Percentiles rank a stretch among this genome's conserved stretches.
phyloP scores from a whole-genome alignment of 805 yeast genomes.

The Cyberlindnera xishuangbannaensis region DNA sequence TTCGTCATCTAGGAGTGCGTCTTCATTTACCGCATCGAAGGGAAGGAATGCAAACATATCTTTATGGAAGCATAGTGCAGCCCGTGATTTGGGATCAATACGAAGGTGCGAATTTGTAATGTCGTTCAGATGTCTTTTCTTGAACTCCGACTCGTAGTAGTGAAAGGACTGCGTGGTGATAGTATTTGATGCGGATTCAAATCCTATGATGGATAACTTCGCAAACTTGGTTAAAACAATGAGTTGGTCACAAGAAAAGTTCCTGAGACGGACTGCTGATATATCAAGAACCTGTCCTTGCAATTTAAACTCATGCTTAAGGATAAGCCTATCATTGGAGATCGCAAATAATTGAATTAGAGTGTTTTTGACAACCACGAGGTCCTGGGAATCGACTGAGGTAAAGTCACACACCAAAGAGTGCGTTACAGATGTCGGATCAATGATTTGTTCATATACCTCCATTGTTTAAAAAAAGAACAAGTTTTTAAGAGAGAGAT shows the following conservation, averaged over 20 bases:
- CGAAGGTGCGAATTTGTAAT: conserved; percentile 24
- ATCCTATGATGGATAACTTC: conserved; percentile 68
- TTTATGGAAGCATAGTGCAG: conserved; percentile 54
- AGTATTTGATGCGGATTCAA: conserved; percentile 50
- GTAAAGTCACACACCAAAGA: conserved; percentile 50
- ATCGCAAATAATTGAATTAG: conserved; percentile 36
- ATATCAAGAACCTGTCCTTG: conserved; percentile 66
- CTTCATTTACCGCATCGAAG: conserved; percentile 41
- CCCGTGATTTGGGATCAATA: conserved; percentile 53
- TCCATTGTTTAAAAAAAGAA: conserved; percentile 62
- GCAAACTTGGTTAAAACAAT: conserved; percentile 67
- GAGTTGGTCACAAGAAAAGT: conserved; percentile 51
- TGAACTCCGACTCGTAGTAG: conserved; percentile 71
- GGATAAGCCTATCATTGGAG: conserved; percentile 23
- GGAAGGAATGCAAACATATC: conserved; percentile 73
- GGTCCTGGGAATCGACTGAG: conserved; percentile 34
- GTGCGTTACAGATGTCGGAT: conserved; percentile 68
- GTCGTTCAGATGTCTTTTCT: conserved; percentile 40
- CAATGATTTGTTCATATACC: conserved; percentile 69
- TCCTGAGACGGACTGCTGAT: conserved; percentile 42
- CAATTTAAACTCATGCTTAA: conserved; percentile 61
- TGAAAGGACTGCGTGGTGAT: conserved; percentile 78
- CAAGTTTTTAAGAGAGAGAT: too few relatives aligned
- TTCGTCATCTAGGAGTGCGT: conserved; percentile 33
- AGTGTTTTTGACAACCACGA: conserved; percentile 67